Base-by-base conservation (phyloP, 306 rosid species). In the Prunus davidiana region DNA sequence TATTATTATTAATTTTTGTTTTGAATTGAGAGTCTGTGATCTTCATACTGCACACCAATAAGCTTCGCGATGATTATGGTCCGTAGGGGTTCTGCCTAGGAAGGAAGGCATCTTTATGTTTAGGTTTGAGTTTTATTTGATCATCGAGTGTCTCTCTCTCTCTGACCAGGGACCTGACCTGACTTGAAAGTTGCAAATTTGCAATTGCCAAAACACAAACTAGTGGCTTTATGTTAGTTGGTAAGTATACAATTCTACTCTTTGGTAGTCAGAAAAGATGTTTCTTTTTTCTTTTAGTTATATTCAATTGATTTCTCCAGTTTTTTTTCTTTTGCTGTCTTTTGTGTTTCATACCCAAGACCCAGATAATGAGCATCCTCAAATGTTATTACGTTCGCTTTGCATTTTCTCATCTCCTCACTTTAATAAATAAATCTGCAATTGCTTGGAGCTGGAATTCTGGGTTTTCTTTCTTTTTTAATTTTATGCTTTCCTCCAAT, bases 401-500 rank as follows among this genome's bases (percentile, higher is more conserved):
- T 47, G 43, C 41, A 25, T 38, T 56, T 69, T 72, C 43, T 62
- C 12, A n/a, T 34, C 43, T 62, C 12, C 45, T 28, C 43, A 60
- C 65, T 13, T 49, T 18, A 30, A 38, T 27, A 1, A 25, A 28
- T 28, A 11, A 62, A n/a, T 60, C 24, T 70, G 15, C 6, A 22
- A 18, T 12, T 47, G 19, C 8, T 38, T 52, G 43, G 43, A 64
- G n/a, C 24, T 55, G 15, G 45, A 62, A 46, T 60, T 38, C 41
- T 49, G 69, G 66, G 38, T 56, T 77, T 32, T 51, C 45, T 12
- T 12, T 63, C 50, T 19, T 62, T 28, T 65, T 12, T 52, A 13
- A 16, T 18, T 12, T n/a, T 14, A 9, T 67, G 76, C 77, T 82
- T 84, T 76, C 78, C 76, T 78, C 67, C 79, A 67, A 71, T 58